Conservation (phyloP, 208 protist species). For the Trypanosoma brucei region DNA sequence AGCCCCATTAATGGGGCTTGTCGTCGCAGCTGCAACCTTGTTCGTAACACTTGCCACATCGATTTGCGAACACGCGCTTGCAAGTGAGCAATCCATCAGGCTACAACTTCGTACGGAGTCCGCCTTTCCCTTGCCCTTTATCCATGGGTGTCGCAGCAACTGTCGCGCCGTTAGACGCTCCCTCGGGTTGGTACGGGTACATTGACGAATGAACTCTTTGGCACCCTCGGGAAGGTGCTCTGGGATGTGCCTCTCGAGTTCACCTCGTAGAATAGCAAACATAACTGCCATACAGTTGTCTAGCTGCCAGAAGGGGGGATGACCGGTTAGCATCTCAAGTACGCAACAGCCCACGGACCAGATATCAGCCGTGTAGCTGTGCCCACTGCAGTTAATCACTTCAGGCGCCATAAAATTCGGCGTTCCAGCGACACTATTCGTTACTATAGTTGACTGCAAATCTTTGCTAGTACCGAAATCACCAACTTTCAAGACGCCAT, state of each 20-base stretch:
- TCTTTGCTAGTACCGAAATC: constrained; percentile 90
- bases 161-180: constrained; percentile 58
- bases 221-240: constrained; percentile 48
- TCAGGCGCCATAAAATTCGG: constrained; percentile 94
- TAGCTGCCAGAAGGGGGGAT: constrained; percentile 75
- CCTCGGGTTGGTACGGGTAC: constrained; percentile 58
- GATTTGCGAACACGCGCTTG: not conserved
- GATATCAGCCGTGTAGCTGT: constrained; percentile 86
- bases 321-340: constrained; percentile 87
- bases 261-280: constrained; percentile 85
- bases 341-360: constrained; percentile 92
- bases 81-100: constrained; percentile 2
- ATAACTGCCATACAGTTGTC: constrained; percentile 90
- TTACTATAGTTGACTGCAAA: constrained; percentile 73
- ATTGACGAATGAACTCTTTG: constrained; percentile 71
- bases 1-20: not conserved
- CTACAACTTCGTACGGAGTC: not conserved
- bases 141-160: constrained; percentile 72
- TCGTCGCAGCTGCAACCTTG: not conserved
- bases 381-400: constrained; percentile 85
- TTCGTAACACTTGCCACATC: not conserved
- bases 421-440: constrained; percentile 85
- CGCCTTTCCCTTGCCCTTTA: constrained; percentile 7
- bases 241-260: constrained; percentile 68
- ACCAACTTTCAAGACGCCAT: constrained; percentile 77